Evolutionary conservation across 2,329 filamentous ascomycete species (phyloP).

Genomic region (Alternaria sp.): DNA sequence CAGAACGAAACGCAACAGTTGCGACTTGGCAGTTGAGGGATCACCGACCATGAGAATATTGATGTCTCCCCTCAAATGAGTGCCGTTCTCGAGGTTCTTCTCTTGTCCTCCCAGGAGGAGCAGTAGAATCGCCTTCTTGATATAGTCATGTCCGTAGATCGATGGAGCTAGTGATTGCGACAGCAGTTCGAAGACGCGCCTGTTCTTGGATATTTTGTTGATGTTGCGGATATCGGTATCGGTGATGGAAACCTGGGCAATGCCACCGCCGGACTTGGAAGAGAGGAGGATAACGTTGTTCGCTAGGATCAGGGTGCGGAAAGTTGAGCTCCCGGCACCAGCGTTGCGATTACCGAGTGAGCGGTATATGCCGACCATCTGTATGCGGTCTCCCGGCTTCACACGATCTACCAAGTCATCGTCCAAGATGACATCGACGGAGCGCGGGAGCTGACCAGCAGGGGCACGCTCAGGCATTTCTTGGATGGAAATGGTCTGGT

Average conservation of each 20-base stretch:
- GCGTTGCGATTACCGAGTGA: conserved; percentile 95
- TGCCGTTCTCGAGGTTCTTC: conserved; percentile 98
- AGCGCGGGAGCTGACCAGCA: conserved; percentile 90
- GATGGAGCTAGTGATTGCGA: conserved; percentile 94
- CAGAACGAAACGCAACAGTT: conserved; percentile 92
- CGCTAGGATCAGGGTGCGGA: conserved; percentile 90
- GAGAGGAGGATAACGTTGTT: conserved; percentile 96
- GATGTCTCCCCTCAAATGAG: conserved; percentile 96
- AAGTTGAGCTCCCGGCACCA: conserved; percentile 86
- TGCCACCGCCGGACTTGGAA: conserved; percentile 92
- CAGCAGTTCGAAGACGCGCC: conserved; percentile 88
- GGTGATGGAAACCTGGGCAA: conserved; percentile 89
- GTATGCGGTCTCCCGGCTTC: conserved; percentile 94
- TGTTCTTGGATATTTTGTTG: conserved; percentile 95
- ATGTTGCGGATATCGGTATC: conserved; percentile 98
- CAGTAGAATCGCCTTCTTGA: conserved; percentile 95
- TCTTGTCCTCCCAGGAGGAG: conserved; percentile 96
- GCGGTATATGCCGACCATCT: conserved; percentile 94
- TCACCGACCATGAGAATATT: conserved; percentile 99
- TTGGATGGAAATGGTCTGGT: conserved; percentile 97
- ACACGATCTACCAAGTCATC: conserved; percentile 94
- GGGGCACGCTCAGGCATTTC: conserved; percentile 98
- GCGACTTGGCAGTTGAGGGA: conserved; percentile 98
- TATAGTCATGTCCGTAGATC: conserved; percentile 95
- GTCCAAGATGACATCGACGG: conserved; percentile 95